These are phyloP conservation scores for Camellia lanceoleosa DNA, from an alignment of 148 eudicot species.

Conservation along the genomic window DNA sequence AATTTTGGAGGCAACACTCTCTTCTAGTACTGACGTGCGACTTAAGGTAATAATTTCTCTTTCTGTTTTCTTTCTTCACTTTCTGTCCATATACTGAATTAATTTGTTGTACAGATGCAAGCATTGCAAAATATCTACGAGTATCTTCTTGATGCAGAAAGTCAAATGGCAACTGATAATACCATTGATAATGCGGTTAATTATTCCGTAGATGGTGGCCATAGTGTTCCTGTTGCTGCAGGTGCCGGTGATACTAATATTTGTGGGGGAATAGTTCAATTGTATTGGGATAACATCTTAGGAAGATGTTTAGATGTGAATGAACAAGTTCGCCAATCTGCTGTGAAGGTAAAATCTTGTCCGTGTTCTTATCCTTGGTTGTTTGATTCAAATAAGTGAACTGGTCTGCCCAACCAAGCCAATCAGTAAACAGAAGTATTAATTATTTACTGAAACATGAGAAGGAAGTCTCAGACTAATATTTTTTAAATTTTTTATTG, in stretches of 20 bases:
- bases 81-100: conserved; percentile 21
- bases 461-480: neutral
- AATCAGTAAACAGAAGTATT: neutral
- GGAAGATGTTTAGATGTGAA: conserved; percentile 82
- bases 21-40: conserved; percentile 66
- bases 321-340: conserved; percentile 82
- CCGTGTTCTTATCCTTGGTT: conserved; percentile 8
- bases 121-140: conserved; percentile 84
- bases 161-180: conserved; percentile 61
- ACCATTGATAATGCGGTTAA: conserved; percentile 35
- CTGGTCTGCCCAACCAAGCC: neutral
- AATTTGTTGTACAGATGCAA: conserved; percentile 61
- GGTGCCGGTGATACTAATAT: conserved; percentile 98
- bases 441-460: neutral
- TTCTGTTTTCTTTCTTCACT: conserved; percentile 1
- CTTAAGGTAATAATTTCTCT: conserved; percentile 60
- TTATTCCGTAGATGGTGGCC: conserved; percentile 43
- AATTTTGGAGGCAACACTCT: conserved; percentile 69
- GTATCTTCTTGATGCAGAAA: conserved; percentile 93
- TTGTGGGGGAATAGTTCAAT: conserved; percentile 88
- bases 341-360: conserved; percentile 55
- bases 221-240: conserved; percentile 89
- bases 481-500: neutral
- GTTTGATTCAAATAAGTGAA: neutral
- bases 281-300: conserved; percentile 79